phyloP scores from a whole-genome alignment of 805 yeast species.

The Ogataea angusta region DNA sequence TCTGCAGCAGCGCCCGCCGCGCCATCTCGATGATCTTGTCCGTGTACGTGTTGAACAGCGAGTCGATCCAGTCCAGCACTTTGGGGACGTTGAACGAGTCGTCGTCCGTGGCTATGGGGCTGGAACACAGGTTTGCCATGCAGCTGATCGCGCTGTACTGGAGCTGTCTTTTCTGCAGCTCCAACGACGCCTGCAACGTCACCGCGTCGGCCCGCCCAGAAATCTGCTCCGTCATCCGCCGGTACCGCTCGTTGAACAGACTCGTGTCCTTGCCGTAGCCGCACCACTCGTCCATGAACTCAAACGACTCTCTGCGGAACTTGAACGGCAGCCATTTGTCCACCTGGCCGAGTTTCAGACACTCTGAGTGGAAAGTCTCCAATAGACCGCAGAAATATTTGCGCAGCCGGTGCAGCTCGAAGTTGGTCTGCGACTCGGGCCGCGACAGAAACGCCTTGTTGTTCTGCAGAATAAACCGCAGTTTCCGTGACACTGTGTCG shows the following conservation, averaged over 20 bases:
- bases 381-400: slow-evolving; percentile 81
- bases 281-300: slow-evolving; percentile 89
- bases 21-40: slow-evolving; percentile 63
- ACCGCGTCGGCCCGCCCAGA: slow-evolving; percentile 37
- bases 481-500: slow-evolving; percentile 61
- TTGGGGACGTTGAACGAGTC: slow-evolving; percentile 69
- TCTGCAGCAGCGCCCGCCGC: slow-evolving; percentile 62
- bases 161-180: slow-evolving; percentile 68
- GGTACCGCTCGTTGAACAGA: slow-evolving; percentile 64
- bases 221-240: slow-evolving; percentile 45
- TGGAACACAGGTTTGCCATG: slow-evolving; percentile 78
- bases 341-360: slow-evolving; percentile 41
- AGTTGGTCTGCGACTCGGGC: slow-evolving; percentile 57
- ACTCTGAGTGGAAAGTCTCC: slow-evolving; percentile 66
- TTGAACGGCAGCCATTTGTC: slow-evolving; percentile 77
- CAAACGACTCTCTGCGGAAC: slow-evolving; percentile 78
- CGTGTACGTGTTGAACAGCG: slow-evolving; percentile 58
- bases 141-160: slow-evolving; percentile 74
- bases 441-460: slow-evolving; percentile 53
- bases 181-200: slow-evolving; percentile 70
- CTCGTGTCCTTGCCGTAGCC: slow-evolving; percentile 71
- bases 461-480: slow-evolving; percentile 59
- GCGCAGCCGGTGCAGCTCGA: slow-evolving; percentile 72
- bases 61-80: slow-evolving; percentile 76
- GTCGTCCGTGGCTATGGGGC: slow-evolving; percentile 52